Evolutionary conservation across 768 basidiomycete genomes (phyloP), one percentile per base, ranked within the genome.

Genomic region (Lyophyllum atratum): DNA sequence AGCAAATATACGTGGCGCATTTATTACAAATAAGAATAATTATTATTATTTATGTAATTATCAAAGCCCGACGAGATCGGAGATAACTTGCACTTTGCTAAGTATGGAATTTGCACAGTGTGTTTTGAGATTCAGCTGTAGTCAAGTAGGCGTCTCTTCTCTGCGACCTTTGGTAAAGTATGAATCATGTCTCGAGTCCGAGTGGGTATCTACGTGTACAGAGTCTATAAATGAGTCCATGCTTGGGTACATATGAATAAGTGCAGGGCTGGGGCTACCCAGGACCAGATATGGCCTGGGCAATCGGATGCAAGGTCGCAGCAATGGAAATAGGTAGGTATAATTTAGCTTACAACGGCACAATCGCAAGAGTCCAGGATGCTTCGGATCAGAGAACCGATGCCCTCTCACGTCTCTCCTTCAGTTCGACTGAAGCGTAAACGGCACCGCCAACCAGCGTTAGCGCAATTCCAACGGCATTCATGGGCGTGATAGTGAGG

Each of bases 401-500:
- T n/a, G 29, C 43, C 29, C 22, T 60, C 56, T 52, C 56, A 17
- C 53, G 24, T 44, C 77, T 82, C 64, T 86, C 85, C 48, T 61
- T 61, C 49, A 85, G 80, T 66, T 93, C 91, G 8, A 91, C 82
- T 25, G 74, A 71, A 0, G 87, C 88, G 64, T 92, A 93, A 80
- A 86, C 86, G 21, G 85, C 92, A 21, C 96, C 96, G 33, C 97
- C 97, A 2, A 83, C 59, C 6, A 98, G 80, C 6, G 97, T 98
- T 47, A 97, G 73, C 9, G 80, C 33, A 54, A 99, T 95, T 1
- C 97, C 97, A 42, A 91, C 60, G 8, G 82, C 87, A 68, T 99
- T 99, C 59, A 80, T 81, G 22, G 80, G 76, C 10, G 87, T 90
- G 70, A 98, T 92, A 3, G 83, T 82, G 43, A 98, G 73, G 68